A percentile compares a stretch with the other conserved stretches of the same genome.
phyloP scores from a whole-genome alignment of 495 filamentous ascomycete species.

The Penicillium manginii region DNA sequence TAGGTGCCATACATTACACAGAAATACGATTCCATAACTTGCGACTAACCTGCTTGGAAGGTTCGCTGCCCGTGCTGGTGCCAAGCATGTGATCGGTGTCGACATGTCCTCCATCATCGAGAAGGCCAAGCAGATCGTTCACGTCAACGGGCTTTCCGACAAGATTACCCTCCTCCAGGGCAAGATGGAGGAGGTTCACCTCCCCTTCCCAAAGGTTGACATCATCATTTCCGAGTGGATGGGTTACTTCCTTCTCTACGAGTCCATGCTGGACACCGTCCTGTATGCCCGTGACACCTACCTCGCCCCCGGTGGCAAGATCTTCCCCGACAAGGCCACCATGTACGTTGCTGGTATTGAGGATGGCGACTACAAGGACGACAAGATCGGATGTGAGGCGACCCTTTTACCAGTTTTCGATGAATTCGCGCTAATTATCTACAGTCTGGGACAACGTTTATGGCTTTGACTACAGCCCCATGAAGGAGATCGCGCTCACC shows the following conservation, averaged over 20 bases:
- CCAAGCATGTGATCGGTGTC: slow-evolving; percentile 92
- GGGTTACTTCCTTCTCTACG: slow-evolving; percentile 98
- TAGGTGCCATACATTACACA: slow-evolving; percentile 41
- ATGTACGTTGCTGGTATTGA: slow-evolving; percentile 89
- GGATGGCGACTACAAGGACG: slow-evolving; percentile 86
- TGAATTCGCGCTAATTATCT: background rate
- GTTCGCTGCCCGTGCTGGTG: slow-evolving; percentile 95
- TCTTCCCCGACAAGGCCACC: slow-evolving; percentile 88
- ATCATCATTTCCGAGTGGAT: slow-evolving; percentile 99
- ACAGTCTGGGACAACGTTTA: slow-evolving; percentile 97
- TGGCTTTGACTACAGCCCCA: slow-evolving; percentile 92
- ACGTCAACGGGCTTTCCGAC: slow-evolving; percentile 77
- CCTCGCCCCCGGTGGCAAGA: slow-evolving; percentile 79
- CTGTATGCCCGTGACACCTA: slow-evolving; percentile 93
- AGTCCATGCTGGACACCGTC: slow-evolving; percentile 97
- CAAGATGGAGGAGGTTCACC: slow-evolving; percentile 91
- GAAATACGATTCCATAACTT: background rate
- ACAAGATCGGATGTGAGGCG: slow-evolving; percentile 78
- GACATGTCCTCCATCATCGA: slow-evolving; percentile 97
- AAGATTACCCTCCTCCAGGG: slow-evolving; percentile 92
- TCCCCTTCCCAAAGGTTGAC: slow-evolving; percentile 90
- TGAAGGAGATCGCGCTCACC: slow-evolving; percentile 80
- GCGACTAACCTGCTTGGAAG: slow-evolving; percentile 48
- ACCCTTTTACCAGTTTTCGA: background rate
- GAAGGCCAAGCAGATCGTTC: slow-evolving; percentile 90